Conservation (phyloP, 805 yeast genomes). For the Myxozyma mucilagina region DNA sequence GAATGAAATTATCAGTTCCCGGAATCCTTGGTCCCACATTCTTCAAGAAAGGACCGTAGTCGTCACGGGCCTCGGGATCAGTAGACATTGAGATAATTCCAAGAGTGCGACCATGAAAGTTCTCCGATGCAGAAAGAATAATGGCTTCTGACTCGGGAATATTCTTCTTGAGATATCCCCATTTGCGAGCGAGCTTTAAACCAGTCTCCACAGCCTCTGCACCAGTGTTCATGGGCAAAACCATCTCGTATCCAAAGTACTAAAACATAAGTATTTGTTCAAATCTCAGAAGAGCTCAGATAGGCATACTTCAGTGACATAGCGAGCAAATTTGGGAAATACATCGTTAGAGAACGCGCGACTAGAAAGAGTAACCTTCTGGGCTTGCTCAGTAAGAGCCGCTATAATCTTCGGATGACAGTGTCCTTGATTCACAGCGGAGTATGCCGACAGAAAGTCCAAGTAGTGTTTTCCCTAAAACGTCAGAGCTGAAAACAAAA, state of each 20-base stretch:
- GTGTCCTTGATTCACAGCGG: conserved; percentile 98
- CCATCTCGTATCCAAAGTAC: conserved; percentile 86
- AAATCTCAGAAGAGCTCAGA: neutral
- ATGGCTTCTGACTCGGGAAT: conserved; percentile 83
- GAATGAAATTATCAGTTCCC: conserved; percentile 62
- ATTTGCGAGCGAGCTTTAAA: conserved; percentile 89
- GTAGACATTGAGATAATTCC: conserved; percentile 96
- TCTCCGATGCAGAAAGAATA: conserved; percentile 80
- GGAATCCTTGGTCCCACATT: conserved; percentile 86
- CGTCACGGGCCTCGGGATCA: conserved; percentile 85
- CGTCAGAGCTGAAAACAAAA: neutral
- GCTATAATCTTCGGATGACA: conserved; percentile 90
- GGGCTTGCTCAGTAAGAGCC: conserved; percentile 87
- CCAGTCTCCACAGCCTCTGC: conserved; percentile 98
- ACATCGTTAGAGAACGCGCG: conserved; percentile 90
- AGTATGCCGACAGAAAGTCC: conserved; percentile 91
- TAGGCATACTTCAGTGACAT: conserved; percentile 60
- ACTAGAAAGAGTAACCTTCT: conserved; percentile 78
- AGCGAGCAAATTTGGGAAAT: conserved; percentile 84
- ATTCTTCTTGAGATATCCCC: conserved; percentile 90
- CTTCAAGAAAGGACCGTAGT: conserved; percentile 85
- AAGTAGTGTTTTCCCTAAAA: conserved; percentile 75
- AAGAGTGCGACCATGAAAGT: conserved; percentile 95
- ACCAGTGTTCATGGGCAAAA: conserved; percentile 97
- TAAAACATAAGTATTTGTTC: neutral